Percentiles rank a stretch among this genome's conserved stretches.
These are phyloP conservation scores for Backusella australiensis DNA, from an alignment of 192 early-diverging fungal species.

Conservation along the genomic window DNA sequence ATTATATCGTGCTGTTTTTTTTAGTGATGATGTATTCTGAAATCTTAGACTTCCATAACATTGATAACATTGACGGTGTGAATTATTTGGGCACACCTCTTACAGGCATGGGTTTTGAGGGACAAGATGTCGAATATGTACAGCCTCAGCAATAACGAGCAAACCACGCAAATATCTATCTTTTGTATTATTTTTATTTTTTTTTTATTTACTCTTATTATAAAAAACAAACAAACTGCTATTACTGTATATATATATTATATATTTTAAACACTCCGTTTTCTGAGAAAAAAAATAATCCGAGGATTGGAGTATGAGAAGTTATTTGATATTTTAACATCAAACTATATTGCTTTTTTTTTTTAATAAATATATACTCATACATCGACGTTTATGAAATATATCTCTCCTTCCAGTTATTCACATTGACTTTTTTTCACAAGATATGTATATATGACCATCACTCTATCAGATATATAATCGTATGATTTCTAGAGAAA, in stretches of 20 bases:
- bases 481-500: neutral
- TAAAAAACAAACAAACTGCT: neutral
- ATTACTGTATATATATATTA: neutral
- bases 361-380: neutral
- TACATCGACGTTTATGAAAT: neutral
- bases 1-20: neutral
- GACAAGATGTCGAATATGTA: constrained; percentile 9
- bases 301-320: neutral
- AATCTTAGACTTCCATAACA: constrained; percentile 68
- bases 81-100: constrained; percentile 36
- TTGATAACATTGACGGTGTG: constrained; percentile 43
- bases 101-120: constrained; percentile 21
- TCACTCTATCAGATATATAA: neutral
- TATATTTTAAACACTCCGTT: neutral
- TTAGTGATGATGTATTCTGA: constrained; percentile 82
- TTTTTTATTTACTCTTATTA: neutral
- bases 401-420: neutral
- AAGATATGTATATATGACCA: neutral
- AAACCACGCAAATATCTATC: neutral
- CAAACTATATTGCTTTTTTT: neutral
- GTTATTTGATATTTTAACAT: neutral
- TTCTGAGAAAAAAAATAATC: neutral
- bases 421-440: neutral
- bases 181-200: neutral
- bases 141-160: constrained; percentile 13